Evolutionary conservation across 495 filamentous ascomycete genomes (phyloP).

Genomic region (Penicillium desertorum): DNA sequence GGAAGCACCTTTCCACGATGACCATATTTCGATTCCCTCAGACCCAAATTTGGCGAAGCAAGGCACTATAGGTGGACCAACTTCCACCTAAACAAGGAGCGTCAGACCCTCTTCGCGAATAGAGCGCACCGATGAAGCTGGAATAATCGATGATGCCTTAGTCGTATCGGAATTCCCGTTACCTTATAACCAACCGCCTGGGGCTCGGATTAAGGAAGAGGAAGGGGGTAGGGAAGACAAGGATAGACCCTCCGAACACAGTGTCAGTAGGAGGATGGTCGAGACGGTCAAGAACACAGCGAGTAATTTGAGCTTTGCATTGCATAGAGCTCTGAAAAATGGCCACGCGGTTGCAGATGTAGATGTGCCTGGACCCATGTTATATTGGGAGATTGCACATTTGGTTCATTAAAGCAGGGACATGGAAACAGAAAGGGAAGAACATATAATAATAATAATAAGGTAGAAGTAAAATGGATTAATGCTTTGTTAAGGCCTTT

Average conservation of each 20-base stretch:
- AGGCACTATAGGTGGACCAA: too few relatives aligned
- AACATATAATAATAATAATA: background rate
- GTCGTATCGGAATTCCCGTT: too few relatives aligned
- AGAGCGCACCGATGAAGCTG: too few relatives aligned
- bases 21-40: too few relatives aligned
- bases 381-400: conserved; percentile 3
- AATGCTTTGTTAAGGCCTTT: background rate
- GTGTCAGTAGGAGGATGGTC: conserved; percentile 12
- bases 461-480: background rate
- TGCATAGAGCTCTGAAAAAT: background rate
- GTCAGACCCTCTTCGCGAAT: too few relatives aligned
- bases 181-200: too few relatives aligned
- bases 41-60: too few relatives aligned
- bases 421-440: background rate
- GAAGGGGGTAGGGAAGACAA: too few relatives aligned
- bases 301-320: conserved; percentile 15
- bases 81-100: too few relatives aligned
- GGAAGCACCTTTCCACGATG: too few relatives aligned
- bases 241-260: conserved; percentile 1
- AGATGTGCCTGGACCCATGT: background rate
- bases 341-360: conserved; percentile 3
- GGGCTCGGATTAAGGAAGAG: too few relatives aligned
- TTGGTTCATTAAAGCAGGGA: background rate
- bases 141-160: too few relatives aligned
- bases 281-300: conserved; percentile 5